phyloP scores from a whole-genome alignment of 768 basidiomycete species.

The Mycena latifolia region DNA sequence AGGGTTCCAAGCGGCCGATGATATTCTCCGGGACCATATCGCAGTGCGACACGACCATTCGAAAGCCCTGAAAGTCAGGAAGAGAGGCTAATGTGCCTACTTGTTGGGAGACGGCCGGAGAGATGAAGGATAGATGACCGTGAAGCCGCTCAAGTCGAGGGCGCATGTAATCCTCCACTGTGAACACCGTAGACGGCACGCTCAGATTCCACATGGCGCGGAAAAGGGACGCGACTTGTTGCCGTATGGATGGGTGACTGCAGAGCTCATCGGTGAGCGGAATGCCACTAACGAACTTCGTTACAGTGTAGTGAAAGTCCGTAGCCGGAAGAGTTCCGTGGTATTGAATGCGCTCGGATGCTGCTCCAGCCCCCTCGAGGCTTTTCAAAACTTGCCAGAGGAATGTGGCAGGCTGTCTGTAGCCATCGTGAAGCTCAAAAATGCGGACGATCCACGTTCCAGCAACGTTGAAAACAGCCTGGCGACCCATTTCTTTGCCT shows the following conservation, averaged over 20 bases:
- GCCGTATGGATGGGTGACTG: background rate
- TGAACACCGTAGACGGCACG: background rate
- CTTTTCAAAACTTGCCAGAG: background rate
- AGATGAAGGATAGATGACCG: background rate
- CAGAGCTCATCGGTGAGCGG: constrained; percentile 4
- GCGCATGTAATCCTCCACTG: constrained; percentile 11
- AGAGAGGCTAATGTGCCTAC: background rate
- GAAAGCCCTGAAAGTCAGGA: background rate
- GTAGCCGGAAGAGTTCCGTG: background rate
- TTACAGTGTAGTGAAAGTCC: constrained; percentile 9
- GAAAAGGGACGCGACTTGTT: background rate
- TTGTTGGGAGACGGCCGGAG: background rate
- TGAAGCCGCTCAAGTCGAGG: constrained; percentile 1
- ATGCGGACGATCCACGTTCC: constrained; percentile 14
- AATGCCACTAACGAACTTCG: constrained; percentile 1
- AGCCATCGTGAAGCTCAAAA: constrained; percentile 18
- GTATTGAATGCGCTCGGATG: constrained; percentile 7
- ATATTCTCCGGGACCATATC: constrained; percentile 18
- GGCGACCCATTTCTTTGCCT: constrained; percentile 10
- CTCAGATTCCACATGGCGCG: background rate
- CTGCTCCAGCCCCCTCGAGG: background rate
- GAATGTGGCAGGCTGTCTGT: constrained; percentile 10
- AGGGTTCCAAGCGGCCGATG: constrained; percentile 2
- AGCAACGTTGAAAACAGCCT: constrained; percentile 16
- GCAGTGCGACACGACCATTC: constrained; percentile 13